Conservation (phyloP, 129 eudicot genomes). For the Chrysanthemum lavandulifolium region DNA sequence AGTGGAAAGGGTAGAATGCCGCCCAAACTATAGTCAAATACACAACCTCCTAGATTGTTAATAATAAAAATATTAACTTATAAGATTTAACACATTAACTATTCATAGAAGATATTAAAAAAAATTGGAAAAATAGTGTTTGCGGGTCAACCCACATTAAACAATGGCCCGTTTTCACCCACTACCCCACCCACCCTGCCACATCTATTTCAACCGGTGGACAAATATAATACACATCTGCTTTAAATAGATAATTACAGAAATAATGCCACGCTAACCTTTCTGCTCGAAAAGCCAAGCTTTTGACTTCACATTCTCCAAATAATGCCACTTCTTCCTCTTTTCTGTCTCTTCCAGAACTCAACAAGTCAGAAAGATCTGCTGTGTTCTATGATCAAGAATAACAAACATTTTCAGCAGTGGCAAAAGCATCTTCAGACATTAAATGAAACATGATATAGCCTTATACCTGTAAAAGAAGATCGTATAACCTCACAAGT, state of each 20-base stretch:
- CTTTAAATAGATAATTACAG: background rate
- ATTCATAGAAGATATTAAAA: too few species aligned
- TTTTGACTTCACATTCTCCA: slow-evolving; percentile 79
- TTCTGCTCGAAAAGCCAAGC: slow-evolving; percentile 74
- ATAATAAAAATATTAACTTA: too few species aligned
- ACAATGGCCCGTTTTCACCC: too few species aligned
- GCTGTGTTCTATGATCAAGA: slow-evolving; percentile 60
- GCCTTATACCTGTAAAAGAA: slow-evolving; percentile 70
- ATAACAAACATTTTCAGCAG: slow-evolving; percentile 23
- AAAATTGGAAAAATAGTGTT: too few species aligned
- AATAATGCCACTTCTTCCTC: slow-evolving; percentile 77
- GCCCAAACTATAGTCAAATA: too few species aligned
- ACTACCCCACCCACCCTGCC: too few species aligned
- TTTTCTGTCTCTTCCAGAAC: slow-evolving; percentile 95
- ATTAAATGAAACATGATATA: slow-evolving; percentile 4
- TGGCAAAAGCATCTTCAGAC: slow-evolving; percentile 23
- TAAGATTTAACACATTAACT: too few species aligned
- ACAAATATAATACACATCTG: background rate
- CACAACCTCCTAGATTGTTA: too few species aligned
- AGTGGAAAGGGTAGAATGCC: too few species aligned
- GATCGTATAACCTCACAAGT: slow-evolving; percentile 89
- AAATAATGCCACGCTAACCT: slow-evolving; percentile 51
- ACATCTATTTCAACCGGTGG: background rate
- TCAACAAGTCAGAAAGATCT: slow-evolving; percentile 91
- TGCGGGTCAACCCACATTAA: too few species aligned